phyloP scores from a whole-genome alignment of 148 eudicot genomes.

The Vaccinium darrowii region DNA sequence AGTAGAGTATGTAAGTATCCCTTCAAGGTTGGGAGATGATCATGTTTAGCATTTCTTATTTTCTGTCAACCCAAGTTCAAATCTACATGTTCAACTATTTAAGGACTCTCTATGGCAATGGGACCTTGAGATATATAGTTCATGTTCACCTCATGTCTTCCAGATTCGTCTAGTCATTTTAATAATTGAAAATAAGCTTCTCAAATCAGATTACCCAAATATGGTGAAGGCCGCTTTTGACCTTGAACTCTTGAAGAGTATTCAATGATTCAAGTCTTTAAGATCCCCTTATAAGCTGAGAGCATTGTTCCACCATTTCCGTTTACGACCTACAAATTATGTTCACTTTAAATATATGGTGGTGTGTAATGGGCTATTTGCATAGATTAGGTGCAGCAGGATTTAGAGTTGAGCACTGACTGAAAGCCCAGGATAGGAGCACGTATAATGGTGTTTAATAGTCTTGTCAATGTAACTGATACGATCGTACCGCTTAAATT shows the following conservation, averaged over 20 bases:
- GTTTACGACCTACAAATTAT: not conserved
- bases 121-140: not conserved
- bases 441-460: not conserved
- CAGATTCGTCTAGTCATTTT: not conserved
- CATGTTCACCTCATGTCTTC: not conserved
- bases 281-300: not conserved
- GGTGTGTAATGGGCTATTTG: not conserved
- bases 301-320: not conserved
- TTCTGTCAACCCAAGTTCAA: not conserved
- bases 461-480: conserved; percentile 10
- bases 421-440: too few relatives aligned
- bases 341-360: not conserved
- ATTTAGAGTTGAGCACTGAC: not conserved
- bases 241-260: not conserved
- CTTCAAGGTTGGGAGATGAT: not conserved
- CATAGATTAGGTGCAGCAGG: not conserved
- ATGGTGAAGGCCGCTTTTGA: not conserved
- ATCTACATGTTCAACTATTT: not conserved
- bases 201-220: conserved; percentile 2
- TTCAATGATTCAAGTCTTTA: not conserved
- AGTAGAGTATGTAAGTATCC: conserved; percentile 86
- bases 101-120: not conserved
- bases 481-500: conserved; percentile 11
- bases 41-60: not conserved
- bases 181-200: not conserved